phyloP scores from a whole-genome alignment of 1,284 basidiomycete genomes.

The Caloboletus firmus region DNA sequence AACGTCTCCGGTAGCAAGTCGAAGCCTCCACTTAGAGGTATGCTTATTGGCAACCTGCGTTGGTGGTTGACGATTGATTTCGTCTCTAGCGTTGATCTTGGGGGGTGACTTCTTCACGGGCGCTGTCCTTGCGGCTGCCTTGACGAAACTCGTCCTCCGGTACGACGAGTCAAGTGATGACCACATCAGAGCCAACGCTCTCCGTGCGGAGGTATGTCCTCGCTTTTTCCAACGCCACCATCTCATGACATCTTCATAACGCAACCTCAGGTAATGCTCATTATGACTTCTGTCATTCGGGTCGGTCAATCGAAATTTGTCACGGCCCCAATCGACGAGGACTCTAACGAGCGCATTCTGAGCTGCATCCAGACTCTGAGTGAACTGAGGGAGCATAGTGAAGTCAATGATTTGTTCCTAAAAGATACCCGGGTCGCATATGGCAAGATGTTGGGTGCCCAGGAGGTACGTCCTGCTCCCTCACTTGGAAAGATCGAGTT shows the following conservation, averaged over 20 bases:
- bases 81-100: conserved; percentile 71
- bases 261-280: conserved; percentile 79
- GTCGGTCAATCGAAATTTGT: conserved; percentile 97
- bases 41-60: neutral
- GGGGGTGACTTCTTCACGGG: conserved; percentile 98
- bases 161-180: conserved; percentile 68
- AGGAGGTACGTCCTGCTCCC: conserved; percentile 61
- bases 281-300: conserved; percentile 96
- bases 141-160: conserved; percentile 91
- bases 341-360: conserved; percentile 95
- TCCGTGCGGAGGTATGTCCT: conserved; percentile 78
- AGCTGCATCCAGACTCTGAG: conserved; percentile 94
- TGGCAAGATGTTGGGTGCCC: conserved; percentile 89
- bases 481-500: neutral
- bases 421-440: conserved; percentile 92
- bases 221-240: neutral
- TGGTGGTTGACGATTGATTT: neutral
- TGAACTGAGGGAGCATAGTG: conserved; percentile 62
- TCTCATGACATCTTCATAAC: neutral
- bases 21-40: conserved; percentile 88
- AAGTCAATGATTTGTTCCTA: conserved; percentile 86
- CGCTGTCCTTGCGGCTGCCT: conserved; percentile 82
- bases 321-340: conserved; percentile 93
- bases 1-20: conserved; percentile 81
- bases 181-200: conserved; percentile 59